Conservation (phyloP, 2,329 filamentous ascomycete genomes). For the Blastomyces emzantsi region DNA sequence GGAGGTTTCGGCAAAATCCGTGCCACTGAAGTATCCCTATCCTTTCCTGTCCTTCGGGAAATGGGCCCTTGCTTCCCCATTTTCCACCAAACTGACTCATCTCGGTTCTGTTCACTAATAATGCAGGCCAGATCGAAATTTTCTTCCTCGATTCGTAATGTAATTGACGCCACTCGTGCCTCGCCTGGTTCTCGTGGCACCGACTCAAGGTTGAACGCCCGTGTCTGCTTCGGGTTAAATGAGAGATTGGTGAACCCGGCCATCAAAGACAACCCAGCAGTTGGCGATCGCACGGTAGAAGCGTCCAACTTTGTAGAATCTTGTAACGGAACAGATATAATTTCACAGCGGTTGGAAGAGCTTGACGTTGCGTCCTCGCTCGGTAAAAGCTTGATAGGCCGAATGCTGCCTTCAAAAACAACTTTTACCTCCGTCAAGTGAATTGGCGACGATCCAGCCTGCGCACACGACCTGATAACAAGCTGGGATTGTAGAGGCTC, state of each 20-base stretch:
- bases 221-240: slow-evolving; percentile 57
- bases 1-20: slow-evolving; percentile 80
- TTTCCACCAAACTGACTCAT: slow-evolving; percentile 37
- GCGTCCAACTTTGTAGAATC: slow-evolving; percentile 19
- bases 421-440: slow-evolving; percentile 42
- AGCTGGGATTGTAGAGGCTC: slow-evolving; percentile 51
- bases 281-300: slow-evolving; percentile 25
- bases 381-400: slow-evolving; percentile 34
- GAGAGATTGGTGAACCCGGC: slow-evolving; percentile 55
- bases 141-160: slow-evolving; percentile 54
- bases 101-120: slow-evolving; percentile 37
- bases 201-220: slow-evolving; percentile 62
- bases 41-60: slow-evolving; percentile 35
- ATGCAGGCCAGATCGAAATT: slow-evolving; percentile 60
- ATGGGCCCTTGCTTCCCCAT: slow-evolving; percentile 28
- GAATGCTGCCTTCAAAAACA: slow-evolving; percentile 45
- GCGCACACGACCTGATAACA: slow-evolving; percentile 42
- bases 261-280: slow-evolving; percentile 35
- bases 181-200: slow-evolving; percentile 76
- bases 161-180: slow-evolving; percentile 55
- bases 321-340: slow-evolving; percentile 26
- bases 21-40: slow-evolving; percentile 47
- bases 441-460: slow-evolving; percentile 38
- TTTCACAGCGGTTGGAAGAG: slow-evolving; percentile 20
- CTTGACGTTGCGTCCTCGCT: slow-evolving; percentile 23